Conservation (phyloP, 2,329 filamentous ascomycete genomes). For the Alternaria rosae region DNA sequence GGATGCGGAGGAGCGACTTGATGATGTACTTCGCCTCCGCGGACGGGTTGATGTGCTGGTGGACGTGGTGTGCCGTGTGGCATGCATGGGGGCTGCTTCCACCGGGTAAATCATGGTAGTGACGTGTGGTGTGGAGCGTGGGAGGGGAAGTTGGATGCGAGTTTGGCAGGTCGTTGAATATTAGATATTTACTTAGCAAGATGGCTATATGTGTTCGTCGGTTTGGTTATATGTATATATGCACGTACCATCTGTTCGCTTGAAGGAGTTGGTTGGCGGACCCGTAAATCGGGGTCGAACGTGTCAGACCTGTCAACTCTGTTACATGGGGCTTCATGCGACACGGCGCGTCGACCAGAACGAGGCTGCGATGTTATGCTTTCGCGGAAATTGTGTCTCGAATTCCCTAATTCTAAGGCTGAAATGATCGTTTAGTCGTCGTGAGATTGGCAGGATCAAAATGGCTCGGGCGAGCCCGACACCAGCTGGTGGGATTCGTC, state of each 20-base stretch:
- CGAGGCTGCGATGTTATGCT: constrained; percentile 8
- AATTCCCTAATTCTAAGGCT: not conserved
- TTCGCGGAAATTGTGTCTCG: constrained; percentile 2
- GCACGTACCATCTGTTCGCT: constrained; percentile 15
- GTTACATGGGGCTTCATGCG: constrained; percentile 24
- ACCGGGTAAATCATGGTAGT: constrained; percentile 22
- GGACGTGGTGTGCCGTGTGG: constrained; percentile 8
- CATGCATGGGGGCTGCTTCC: constrained; percentile 11
- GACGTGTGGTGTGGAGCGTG: not conserved
- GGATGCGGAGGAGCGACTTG: constrained; percentile 4
- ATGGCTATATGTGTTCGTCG: not conserved
- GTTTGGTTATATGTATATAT: constrained; percentile 10
- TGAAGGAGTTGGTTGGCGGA: not conserved
- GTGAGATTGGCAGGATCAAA: not conserved
- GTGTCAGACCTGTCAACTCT: constrained; percentile 13
- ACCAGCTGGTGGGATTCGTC: not conserved
- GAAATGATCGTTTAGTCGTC: not conserved
- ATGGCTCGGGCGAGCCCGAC: not conserved
- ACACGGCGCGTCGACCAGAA: constrained; percentile 1
- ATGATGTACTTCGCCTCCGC: constrained; percentile 19
- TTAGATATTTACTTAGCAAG: not conserved
- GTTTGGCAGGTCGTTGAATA: not conserved
- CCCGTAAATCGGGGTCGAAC: not conserved
- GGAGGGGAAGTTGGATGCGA: not conserved
- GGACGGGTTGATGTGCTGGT: constrained; percentile 2